Conservation (phyloP, 2,329 filamentous ascomycete species). For the Xylaria sp. region DNA sequence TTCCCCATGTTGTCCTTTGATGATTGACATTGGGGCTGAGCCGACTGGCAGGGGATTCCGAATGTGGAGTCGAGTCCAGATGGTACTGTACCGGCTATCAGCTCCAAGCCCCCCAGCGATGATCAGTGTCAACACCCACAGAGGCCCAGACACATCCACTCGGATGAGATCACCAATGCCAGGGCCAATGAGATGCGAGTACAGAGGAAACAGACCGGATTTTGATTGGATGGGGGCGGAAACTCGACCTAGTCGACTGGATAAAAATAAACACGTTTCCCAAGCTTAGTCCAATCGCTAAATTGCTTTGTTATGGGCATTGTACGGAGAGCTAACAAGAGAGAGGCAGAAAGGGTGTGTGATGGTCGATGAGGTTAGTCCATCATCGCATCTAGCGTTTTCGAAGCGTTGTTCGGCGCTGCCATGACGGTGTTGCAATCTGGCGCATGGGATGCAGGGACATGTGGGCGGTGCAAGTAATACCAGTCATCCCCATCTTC, state of each 20-base stretch:
- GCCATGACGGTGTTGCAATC: slow-evolving; percentile 7
- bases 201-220: neutral
- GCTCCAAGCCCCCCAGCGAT: too few species aligned
- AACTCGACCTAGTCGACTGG: neutral
- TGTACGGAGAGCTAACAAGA: too few species aligned
- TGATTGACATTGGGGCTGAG: slow-evolving; percentile 20
- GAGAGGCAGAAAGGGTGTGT: neutral
- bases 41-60: neutral
- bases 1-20: too few species aligned
- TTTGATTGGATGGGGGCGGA: slow-evolving; percentile 21
- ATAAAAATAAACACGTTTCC: slow-evolving; percentile 15
- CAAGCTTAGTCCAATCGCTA: neutral
- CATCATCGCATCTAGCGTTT: neutral
- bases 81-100: neutral
- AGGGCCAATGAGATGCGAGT: neutral
- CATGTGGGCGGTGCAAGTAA: slow-evolving; percentile 19
- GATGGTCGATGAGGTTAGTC: neutral
- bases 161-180: neutral
- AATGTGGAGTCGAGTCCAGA: neutral
- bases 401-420: neutral
- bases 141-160: neutral
- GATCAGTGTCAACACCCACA: too few species aligned
- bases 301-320: neutral
- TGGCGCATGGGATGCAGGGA: slow-evolving; percentile 14
- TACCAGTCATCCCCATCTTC: slow-evolving; percentile 15